Evolutionary conservation across 2,329 filamentous ascomycete species (phyloP).

Genomic region (Colletotrichum tabaci): DNA sequence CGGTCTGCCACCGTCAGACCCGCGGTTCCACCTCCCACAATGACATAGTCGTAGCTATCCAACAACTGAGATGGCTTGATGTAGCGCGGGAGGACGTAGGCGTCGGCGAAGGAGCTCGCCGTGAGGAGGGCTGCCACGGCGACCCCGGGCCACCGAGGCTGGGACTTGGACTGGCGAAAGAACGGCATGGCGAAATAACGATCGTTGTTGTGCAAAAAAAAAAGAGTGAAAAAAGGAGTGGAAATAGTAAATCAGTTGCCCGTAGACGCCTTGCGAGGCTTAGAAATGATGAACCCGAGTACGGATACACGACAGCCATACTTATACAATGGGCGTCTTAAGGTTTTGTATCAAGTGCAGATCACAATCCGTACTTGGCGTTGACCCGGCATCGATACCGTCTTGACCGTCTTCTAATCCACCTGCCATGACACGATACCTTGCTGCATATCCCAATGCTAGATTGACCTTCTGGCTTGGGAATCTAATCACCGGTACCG

Average conservation of each 20-base stretch:
- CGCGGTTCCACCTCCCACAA: conserved; percentile 52
- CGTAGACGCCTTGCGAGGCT: background rate
- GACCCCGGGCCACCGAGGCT: conserved; percentile 17
- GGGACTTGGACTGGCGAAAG: conserved; percentile 34
- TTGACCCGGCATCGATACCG: background rate
- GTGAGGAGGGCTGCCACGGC: conserved; percentile 14
- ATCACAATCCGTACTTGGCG: background rate
- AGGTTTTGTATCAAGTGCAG: background rate
- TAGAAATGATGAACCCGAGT: background rate
- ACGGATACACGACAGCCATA: background rate
- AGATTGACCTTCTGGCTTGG: background rate
- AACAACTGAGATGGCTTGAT: conserved; percentile 32
- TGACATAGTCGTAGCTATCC: conserved; percentile 48
- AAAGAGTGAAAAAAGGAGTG: background rate
- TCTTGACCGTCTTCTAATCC: background rate
- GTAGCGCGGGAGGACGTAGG: conserved; percentile 26
- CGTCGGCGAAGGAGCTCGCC: conserved; percentile 22
- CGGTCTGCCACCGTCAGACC: conserved; percentile 54
- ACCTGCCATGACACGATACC: background rate
- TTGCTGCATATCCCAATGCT: background rate
- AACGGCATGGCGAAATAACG: conserved; percentile 21
- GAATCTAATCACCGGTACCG: too few species aligned
- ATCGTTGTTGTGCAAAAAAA: background rate
- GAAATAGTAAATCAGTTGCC: background rate
- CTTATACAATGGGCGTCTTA: background rate